Evolutionary conservation across 2,329 filamentous ascomycete genomes (phyloP).

Genomic region (Clarireedia paspali): DNA sequence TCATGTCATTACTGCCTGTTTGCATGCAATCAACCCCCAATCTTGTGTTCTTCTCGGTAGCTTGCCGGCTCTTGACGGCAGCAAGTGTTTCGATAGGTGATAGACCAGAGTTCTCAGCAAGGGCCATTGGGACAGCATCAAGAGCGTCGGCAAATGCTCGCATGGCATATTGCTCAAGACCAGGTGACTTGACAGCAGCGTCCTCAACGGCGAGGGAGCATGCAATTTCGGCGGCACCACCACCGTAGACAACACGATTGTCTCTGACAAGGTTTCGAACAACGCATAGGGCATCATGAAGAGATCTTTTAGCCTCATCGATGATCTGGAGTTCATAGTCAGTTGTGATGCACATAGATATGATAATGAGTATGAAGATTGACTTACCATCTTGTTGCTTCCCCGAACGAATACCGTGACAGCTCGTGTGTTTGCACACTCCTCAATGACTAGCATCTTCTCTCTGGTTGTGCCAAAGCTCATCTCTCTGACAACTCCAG

Average conservation of each 20-base stretch:
- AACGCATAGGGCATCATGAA: slow-evolving; percentile 96
- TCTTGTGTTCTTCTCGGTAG: slow-evolving; percentile 71
- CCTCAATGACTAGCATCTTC: slow-evolving; percentile 99
- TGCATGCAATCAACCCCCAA: slow-evolving; percentile 98
- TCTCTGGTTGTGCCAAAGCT: slow-evolving; percentile 94
- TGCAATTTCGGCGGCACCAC: slow-evolving; percentile 92
- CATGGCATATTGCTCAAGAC: slow-evolving; percentile 99
- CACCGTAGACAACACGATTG: slow-evolving; percentile 95
- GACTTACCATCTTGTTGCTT: slow-evolving; percentile 95
- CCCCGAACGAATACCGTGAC: slow-evolving; percentile 95
- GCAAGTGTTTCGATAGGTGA: slow-evolving; percentile 94
- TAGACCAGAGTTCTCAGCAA: slow-evolving; percentile 94
- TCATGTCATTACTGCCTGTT: slow-evolving; percentile 93
- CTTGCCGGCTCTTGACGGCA: slow-evolving; percentile 91
- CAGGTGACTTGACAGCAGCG: slow-evolving; percentile 86
- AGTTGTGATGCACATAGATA: background rate
- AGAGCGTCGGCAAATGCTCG: slow-evolving; percentile 93
- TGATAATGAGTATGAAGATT: background rate
- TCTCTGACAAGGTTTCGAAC: slow-evolving; percentile 93
- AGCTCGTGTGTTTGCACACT: slow-evolving; percentile 94
- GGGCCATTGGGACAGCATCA: slow-evolving; percentile 86
- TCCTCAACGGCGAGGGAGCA: slow-evolving; percentile 96
- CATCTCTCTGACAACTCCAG: slow-evolving; percentile 89
- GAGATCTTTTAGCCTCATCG: slow-evolving; percentile 93
- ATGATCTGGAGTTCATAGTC: slow-evolving; percentile 62